A percentile compares a stretch with the other conserved stretches of the same genome.
Conservation (phyloP, 176 grass and related monocot species). For the Elaeis guineensis region DNA sequence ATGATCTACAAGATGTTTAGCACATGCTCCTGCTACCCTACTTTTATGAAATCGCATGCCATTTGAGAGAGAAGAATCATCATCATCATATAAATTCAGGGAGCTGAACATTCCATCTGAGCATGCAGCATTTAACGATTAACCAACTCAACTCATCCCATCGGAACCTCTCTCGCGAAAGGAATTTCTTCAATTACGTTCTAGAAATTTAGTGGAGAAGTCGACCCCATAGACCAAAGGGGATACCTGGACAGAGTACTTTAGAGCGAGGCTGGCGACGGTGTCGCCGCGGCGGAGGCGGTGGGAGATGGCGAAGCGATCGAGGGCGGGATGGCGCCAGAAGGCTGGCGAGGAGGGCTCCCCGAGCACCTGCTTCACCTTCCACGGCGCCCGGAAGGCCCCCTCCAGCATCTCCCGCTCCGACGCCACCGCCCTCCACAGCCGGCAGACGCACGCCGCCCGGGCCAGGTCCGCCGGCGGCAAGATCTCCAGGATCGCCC, state of each 20-base stretch:
- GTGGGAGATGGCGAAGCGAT: constrained; percentile 73
- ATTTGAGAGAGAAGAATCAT: too few species aligned
- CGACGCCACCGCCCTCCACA: constrained; percentile 57
- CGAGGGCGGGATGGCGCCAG: constrained; percentile 53
- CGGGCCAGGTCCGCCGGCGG: constrained; percentile 55
- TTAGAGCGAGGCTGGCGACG: constrained; percentile 64
- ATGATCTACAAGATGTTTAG: too few species aligned
- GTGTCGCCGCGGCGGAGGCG: constrained; percentile 52
- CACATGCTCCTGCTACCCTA: too few species aligned
- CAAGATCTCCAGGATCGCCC: constrained; percentile 52
- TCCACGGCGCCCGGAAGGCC: constrained; percentile 64
- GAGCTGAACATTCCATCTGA: too few species aligned
- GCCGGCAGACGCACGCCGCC: constrained; percentile 75
- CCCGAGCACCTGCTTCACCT: constrained; percentile 50
- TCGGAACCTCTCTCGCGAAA: too few species aligned
- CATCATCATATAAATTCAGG: too few species aligned
- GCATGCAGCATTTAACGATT: too few species aligned
- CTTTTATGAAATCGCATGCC: too few species aligned
- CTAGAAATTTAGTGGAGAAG: background rate
- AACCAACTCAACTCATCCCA: too few species aligned
- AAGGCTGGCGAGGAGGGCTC: constrained; percentile 54
- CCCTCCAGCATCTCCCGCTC: constrained; percentile 55
- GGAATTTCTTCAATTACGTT: too few species aligned
- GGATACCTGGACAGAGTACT: constrained; percentile 75
- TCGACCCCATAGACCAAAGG: background rate